Evolutionary conservation across 345 rosid genomes (phyloP), one percentile per base, ranked within the genome.

Genomic region (Gossypium thurberi): DNA sequence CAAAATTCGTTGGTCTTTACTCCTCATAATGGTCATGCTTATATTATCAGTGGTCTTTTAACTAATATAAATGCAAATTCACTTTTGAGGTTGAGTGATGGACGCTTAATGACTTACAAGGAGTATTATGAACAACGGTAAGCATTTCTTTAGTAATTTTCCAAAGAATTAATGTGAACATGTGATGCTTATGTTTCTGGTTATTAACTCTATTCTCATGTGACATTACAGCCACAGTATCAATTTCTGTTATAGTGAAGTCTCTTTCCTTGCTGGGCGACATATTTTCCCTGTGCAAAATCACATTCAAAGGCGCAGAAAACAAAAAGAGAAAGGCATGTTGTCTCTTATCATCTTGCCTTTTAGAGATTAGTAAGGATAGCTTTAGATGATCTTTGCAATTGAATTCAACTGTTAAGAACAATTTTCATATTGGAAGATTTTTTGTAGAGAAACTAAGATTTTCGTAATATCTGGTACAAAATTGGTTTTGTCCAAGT

Each of bases 1-100:
- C 72, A 78, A 75, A 79, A 91, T 75, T 89, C 92, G 10, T 72
- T 95, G 81, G 90, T 91, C 26, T 84, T 11, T 79, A 88, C 99
- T 1, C 98, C 99, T 4, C 97, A 95, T 70, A 95, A 80, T 53
- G 90, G 87, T 56, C 64, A 53, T 1, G 25, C 87, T 18, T 95
- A 92, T 77, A 90, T 87, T 76, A 80, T 89, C 42, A 72, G 71
- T 3, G 93, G 86, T 12, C 21, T 81, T 74, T 81, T 74, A 23
- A 71, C 85, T n/a, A 64, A 84, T 71, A 42, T 91, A 76, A 73
- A 87, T 55, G 88, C 84, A 12, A 84, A 83, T 64, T 92, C 99
- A 3, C 37, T 52, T 51, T 37, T 92, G 78, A 81, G 8, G 26
- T 69, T 59, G 74, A 83, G 85, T 71, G 74, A 84, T 77, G 87